Evolutionary conservation across 1,284 basidiomycete species (phyloP).

Genomic region (Rhodotorula sp.): DNA sequence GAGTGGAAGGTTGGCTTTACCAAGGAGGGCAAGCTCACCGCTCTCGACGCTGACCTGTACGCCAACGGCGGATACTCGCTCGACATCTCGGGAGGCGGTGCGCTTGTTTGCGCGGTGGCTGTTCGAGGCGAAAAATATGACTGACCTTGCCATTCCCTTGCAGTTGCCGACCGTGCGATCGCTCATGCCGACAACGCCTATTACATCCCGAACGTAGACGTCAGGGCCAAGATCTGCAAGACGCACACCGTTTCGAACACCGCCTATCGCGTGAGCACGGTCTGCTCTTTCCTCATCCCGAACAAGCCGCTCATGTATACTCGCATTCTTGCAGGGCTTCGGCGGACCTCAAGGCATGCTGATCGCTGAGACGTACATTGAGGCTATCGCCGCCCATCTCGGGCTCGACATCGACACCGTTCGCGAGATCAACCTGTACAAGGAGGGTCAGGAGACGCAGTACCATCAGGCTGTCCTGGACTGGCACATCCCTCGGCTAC

Average conservation of each 20-base stretch:
- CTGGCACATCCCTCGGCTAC: conserved; percentile 48
- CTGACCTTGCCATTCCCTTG: too few relatives aligned
- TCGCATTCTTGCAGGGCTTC: conserved; percentile 33
- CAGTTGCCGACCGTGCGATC: conserved; percentile 49
- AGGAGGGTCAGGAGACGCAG: conserved; percentile 49
- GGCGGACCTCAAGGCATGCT: conserved; percentile 51
- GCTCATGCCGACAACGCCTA: conserved; percentile 49
- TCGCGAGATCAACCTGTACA: conserved; percentile 47
- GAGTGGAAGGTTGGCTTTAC: conserved; percentile 49
- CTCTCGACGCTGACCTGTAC: conserved; percentile 47
- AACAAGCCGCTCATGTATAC: not conserved
- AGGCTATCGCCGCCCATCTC: conserved; percentile 47
- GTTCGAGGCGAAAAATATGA: too few relatives aligned
- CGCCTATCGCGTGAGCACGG: conserved; percentile 44
- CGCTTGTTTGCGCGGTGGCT: too few relatives aligned
- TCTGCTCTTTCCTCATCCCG: not conserved
- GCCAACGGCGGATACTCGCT: conserved; percentile 51
- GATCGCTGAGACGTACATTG: conserved; percentile 48
- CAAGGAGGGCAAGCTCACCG: conserved; percentile 47
- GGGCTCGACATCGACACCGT: conserved; percentile 47
- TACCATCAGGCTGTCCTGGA: conserved; percentile 49
- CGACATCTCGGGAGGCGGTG: conserved; percentile 46
- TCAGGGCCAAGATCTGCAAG: conserved; percentile 47
- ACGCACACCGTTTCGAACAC: conserved; percentile 52
- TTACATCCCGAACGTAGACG: conserved; percentile 46